Evolutionary conservation across 306 rosid genomes (phyloP).

Genomic region (Leucaena leucocephala): DNA sequence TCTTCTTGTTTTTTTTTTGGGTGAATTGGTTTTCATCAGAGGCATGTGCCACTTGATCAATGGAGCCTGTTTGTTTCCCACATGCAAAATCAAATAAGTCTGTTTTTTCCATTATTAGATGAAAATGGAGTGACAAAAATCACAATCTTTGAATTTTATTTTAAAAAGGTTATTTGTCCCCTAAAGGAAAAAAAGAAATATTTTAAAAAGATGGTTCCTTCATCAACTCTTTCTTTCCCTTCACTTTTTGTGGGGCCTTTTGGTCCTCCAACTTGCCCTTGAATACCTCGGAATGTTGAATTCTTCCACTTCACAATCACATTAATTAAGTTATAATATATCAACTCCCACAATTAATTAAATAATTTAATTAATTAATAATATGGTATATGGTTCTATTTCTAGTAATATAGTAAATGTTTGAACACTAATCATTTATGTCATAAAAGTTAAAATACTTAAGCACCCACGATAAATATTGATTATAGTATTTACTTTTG

Average conservation of each 20-base stretch:
- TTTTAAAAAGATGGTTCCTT: conserved; percentile 39
- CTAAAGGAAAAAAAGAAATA: background rate
- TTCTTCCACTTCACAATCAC: conserved; percentile 30
- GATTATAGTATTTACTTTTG: no score
- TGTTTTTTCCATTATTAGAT: background rate
- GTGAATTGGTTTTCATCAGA: background rate
- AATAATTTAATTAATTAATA: background rate
- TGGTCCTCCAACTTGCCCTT: conserved; percentile 28
- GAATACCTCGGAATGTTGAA: conserved; percentile 44
- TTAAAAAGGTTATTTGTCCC: background rate
- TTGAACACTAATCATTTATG: no score
- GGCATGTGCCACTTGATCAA: conserved; percentile 32
- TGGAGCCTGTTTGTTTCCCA: conserved; percentile 36
- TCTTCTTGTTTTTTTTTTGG: background rate
- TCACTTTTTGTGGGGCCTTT: conserved; percentile 34
- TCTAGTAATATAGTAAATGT: no score
- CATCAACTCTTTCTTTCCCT: conserved; percentile 23
- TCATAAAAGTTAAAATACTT: no score
- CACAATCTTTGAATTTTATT: conserved; percentile 41
- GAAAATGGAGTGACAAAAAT: conserved; percentile 1
- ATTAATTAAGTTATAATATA: background rate
- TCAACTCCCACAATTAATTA: conserved; percentile 1
- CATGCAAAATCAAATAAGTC: conserved; percentile 18
- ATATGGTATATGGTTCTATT: background rate
- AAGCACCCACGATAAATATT: no score